Evolutionary conservation across 2,329 filamentous ascomycete genomes (phyloP).

Genomic region (Tolypocladium ovalisporum): DNA sequence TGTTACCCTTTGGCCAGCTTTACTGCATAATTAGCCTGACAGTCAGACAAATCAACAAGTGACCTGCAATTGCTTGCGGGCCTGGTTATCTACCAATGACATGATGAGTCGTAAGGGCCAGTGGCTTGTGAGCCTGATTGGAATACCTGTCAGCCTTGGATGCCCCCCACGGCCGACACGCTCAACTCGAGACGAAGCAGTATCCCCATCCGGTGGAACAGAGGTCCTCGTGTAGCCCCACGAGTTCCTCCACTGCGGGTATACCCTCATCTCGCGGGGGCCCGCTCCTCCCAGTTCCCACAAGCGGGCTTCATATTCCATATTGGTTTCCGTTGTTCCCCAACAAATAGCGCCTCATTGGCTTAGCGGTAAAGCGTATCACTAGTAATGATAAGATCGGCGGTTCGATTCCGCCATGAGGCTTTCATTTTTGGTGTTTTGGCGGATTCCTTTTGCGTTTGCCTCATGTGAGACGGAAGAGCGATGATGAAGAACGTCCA

Average conservation of each 20-base stretch:
- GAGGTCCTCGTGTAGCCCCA: background rate
- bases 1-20: background rate
- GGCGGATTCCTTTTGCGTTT: background rate
- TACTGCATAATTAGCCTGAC: background rate
- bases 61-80: background rate
- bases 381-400: constrained; percentile 26
- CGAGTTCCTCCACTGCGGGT: background rate
- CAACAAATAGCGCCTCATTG: constrained; percentile 14
- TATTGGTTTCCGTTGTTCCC: background rate
- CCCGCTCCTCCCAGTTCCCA: background rate
- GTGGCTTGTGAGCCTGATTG: background rate
- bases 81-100: background rate
- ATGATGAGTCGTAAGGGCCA: background rate
- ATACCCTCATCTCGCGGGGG: background rate
- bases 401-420: constrained; percentile 24
- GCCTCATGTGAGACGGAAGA: background rate
- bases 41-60: background rate
- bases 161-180: background rate
- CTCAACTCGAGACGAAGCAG: background rate
- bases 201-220: background rate
- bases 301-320: background rate
- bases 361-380: constrained; percentile 25
- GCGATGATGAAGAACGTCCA: background rate
- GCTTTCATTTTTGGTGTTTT: constrained; percentile 7
- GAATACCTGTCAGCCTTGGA: background rate